Evolutionary conservation across 2,329 filamentous ascomycete species (phyloP).

Genomic region (Myriangium duriaei): DNA sequence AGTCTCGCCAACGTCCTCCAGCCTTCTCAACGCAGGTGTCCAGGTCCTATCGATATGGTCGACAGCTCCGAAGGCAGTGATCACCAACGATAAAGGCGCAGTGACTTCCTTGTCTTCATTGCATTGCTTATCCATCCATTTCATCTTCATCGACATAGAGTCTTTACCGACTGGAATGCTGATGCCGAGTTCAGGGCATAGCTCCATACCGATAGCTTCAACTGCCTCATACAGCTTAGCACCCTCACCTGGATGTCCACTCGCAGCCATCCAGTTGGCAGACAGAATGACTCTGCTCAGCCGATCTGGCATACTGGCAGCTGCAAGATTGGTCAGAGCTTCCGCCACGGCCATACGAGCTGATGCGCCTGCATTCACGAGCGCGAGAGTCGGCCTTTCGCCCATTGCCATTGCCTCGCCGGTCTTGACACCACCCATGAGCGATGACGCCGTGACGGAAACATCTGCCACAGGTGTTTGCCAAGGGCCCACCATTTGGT

Average conservation of each 20-base stretch:
- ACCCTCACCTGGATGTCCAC: conserved; percentile 82
- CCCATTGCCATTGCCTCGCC: conserved; percentile 99
- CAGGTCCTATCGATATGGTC: conserved; percentile 75
- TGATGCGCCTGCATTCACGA: conserved; percentile 81
- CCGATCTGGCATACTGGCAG: conserved; percentile 59
- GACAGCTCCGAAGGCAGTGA: conserved; percentile 81
- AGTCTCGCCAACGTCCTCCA: conserved; percentile 80
- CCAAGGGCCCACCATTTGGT: conserved; percentile 96
- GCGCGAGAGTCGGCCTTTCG: conserved; percentile 75
- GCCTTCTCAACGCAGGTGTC: conserved; percentile 75
- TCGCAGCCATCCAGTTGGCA: conserved; percentile 99
- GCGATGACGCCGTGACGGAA: conserved; percentile 76
- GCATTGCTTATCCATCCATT: conserved; percentile 64
- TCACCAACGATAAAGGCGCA: conserved; percentile 78
- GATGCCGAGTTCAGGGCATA: conserved; percentile 81
- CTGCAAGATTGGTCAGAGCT: conserved; percentile 83
- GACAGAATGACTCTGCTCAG: conserved; percentile 74
- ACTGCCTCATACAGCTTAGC: conserved; percentile 89
- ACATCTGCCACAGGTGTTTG: conserved; percentile 90
- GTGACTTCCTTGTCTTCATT: conserved; percentile 72
- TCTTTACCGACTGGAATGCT: conserved; percentile 96
- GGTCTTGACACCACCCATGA: conserved; percentile 57
- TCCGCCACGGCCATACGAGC: conserved; percentile 95
- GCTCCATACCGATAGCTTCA: conserved; percentile 79
- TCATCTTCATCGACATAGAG: conserved; percentile 97